Conservation (phyloP, 768 basidiomycete species). For the Leucocoprinus sp. region DNA sequence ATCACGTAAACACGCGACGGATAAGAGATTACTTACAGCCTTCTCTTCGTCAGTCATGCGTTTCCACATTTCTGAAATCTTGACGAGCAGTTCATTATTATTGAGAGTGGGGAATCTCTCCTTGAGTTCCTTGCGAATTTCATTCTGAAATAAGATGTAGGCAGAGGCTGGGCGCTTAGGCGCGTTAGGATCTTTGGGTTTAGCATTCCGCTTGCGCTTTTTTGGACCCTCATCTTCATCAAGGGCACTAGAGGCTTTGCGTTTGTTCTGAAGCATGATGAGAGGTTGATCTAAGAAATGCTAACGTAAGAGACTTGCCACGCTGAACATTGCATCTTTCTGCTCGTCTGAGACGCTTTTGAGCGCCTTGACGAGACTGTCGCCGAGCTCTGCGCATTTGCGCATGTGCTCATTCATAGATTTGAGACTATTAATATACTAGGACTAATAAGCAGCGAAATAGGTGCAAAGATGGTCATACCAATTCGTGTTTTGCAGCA, state of each 20-base stretch:
- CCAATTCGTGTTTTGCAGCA: conserved; percentile 27
- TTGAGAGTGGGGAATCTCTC: conserved; percentile 51
- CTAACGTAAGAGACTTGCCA: not conserved
- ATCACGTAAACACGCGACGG: conserved; percentile 9
- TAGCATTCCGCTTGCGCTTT: conserved; percentile 54
- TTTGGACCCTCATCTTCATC: conserved; percentile 34
- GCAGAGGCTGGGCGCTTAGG: conserved; percentile 91
- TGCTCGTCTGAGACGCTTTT: conserved; percentile 16
- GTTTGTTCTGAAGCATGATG: conserved; percentile 35
- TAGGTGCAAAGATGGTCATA: conserved; percentile 13
- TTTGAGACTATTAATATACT: conserved; percentile 51
- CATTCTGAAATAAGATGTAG: conserved; percentile 93
- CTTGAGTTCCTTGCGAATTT: conserved; percentile 69
- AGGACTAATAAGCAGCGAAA: conserved; percentile 13
- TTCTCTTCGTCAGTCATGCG: conserved; percentile 60
- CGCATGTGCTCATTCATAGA: conserved; percentile 58
- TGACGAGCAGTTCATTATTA: conserved; percentile 62
- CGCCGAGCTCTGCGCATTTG: conserved; percentile 51
- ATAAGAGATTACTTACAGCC: conserved; percentile 45
- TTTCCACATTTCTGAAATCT: conserved; percentile 73
- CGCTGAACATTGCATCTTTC: not conserved
- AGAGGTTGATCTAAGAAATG: not conserved
- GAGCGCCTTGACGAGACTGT: conserved; percentile 47
- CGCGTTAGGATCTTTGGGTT: conserved; percentile 85
- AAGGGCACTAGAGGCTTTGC: conserved; percentile 35